These are phyloP conservation scores for Suillus subalutaceus DNA, from an alignment of 768 basidiomycete genomes.

Conservation along the genomic window DNA sequence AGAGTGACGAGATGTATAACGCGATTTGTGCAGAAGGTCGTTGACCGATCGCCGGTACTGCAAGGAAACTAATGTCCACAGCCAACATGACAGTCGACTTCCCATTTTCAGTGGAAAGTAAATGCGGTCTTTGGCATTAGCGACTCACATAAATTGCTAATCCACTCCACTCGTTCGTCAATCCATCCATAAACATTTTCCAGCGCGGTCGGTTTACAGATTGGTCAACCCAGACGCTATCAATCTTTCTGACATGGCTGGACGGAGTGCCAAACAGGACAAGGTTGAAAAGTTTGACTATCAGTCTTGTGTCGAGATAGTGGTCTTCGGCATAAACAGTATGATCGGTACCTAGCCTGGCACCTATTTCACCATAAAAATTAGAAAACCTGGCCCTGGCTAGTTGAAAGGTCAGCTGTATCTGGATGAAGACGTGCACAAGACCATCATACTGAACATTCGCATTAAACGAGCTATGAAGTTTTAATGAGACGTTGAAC, in stretches of 20 bases:
- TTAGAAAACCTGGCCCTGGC: slow-evolving; percentile 35
- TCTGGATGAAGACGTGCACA: not conserved
- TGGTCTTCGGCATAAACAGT: slow-evolving; percentile 23
- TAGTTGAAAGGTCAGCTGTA: slow-evolving; percentile 10
- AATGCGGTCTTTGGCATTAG: not conserved
- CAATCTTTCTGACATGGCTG: slow-evolving; percentile 35
- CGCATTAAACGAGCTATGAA: slow-evolving; percentile 14
- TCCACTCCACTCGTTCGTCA: slow-evolving; percentile 18
- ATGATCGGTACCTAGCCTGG: slow-evolving; percentile 34
- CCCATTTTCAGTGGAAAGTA: not conserved
- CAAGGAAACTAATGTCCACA: slow-evolving; percentile 36
- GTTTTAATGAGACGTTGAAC: not conserved
- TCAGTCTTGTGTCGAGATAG: not conserved
- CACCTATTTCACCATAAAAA: slow-evolving; percentile 39
- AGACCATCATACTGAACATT: slow-evolving; percentile 10
- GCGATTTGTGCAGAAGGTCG: slow-evolving; percentile 6
- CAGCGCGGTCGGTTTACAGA: slow-evolving; percentile 17
- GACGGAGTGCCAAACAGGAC: slow-evolving; percentile 51
- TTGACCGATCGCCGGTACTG: slow-evolving; percentile 32
- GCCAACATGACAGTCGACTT: slow-evolving; percentile 38
- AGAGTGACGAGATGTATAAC: slow-evolving; percentile 15
- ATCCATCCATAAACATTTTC: slow-evolving; percentile 24
- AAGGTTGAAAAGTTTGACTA: slow-evolving; percentile 10
- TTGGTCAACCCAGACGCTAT: slow-evolving; percentile 13
- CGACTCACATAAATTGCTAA: slow-evolving; percentile 17